Evolutionary conservation across 495 filamentous ascomycete genomes (phyloP), one percentile per base, ranked within the genome.

Genomic region (Symbiotaphrina buchneri): DNA sequence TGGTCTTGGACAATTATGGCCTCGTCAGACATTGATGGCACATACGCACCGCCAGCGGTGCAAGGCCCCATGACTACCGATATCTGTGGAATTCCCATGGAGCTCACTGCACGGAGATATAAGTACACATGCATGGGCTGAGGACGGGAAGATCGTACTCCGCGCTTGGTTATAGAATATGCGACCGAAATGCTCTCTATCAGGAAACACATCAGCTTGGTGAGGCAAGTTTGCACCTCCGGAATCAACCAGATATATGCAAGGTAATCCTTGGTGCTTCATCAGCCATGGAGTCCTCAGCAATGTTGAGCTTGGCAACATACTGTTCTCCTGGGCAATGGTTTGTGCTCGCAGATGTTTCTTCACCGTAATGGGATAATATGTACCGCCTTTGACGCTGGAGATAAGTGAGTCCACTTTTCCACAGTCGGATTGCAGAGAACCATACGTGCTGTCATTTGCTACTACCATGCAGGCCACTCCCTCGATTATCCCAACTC

Each of bases 111-210:
- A 13, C 14, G n/a, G n/a, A n/a, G n/a, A n/a, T n/a, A 23, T 27
- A 18, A 18, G 20, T 16, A 16, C 4, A 1, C 19, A 18, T 26
- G 23, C 18, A 7, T 18, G n/a, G 4, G 34, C 5, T 7, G 7
- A 16, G 11, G 28, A 18, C 10, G 2, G 21, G 16, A 3, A 6
- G 31, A 27, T 16, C 46, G 44, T 59, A 70, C 70, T 94, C 39
- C 81, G 61, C n/a, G 87, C 90, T 52, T 97, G 87, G 55, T 97
- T 95, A 58, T 75, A 97, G 61, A 97, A 97, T 40, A 95, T 93
- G 33, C 90, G 75, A 19, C 87, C 87, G 44, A 97, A 95, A 47
- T 95, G 85, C 10, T 94, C 81, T 21, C 69, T 62, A 45, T 97
- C 87, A 1, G 87, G 87, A 55, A 97, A 97, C 35, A 95, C 87